These are phyloP conservation scores for Aegilops umbellulata DNA, from an alignment of 176 grass and related monocot genomes.

Conservation along the genomic window DNA sequence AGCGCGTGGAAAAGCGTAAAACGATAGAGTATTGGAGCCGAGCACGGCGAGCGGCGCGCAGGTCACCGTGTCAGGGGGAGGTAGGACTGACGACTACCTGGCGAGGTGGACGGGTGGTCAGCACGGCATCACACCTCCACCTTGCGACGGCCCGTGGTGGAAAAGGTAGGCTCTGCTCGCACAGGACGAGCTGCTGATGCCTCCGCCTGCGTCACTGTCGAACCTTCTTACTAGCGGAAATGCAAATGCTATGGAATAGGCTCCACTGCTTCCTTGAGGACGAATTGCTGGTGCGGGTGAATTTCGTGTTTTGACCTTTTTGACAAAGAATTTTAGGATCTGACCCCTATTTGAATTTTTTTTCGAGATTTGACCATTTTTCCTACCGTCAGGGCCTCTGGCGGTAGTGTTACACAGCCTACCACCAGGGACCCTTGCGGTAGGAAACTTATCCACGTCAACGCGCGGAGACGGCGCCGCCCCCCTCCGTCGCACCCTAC, in stretches of 20 bases:
- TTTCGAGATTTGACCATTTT: too few relatives aligned
- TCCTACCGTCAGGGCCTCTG: too few relatives aligned
- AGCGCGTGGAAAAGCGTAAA: background rate
- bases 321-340: too few relatives aligned
- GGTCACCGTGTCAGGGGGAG: background rate
- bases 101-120: background rate
- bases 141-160: background rate
- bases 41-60: background rate
- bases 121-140: background rate
- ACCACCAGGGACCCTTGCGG: too few relatives aligned
- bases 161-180: background rate
- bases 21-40: background rate
- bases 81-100: background rate
- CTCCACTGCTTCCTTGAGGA: too few relatives aligned
- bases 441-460: too few relatives aligned
- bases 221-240: background rate
- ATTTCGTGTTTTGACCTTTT: too few relatives aligned
- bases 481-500: too few relatives aligned
- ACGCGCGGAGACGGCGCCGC: too few relatives aligned
- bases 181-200: background rate
- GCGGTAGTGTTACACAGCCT: too few relatives aligned
- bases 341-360: too few relatives aligned
- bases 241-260: too few relatives aligned
- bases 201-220: background rate
- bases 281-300: background rate